Evolutionary conservation across 192 early-diverging fungal species (phyloP), one percentile per base, ranked within the genome.

Genomic region (Rhizophagus prolifer): DNA sequence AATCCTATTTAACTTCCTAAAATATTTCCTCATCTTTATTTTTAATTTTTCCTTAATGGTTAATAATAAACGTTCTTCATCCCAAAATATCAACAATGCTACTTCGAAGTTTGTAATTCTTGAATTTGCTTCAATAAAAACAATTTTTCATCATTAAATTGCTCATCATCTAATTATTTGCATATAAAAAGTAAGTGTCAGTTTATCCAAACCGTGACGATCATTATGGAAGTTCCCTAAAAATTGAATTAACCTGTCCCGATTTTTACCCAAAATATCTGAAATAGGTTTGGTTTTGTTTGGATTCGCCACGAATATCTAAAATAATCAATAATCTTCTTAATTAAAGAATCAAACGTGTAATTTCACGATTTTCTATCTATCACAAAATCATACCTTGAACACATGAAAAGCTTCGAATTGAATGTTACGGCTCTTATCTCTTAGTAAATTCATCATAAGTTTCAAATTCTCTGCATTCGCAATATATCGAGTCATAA

Each of bases 381-480:
- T 6, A 8, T 7, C 47, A 30, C 16, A 21, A 28, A 36, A 54
- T 36, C 13, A 68, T 76, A 95, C 94, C 90, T 99, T 99, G 87
- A 98, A 99, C 36, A 98, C 96, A 86, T 99, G 98, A 88, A 99
- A 99, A 0, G 98, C 98, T 84, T 99, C 98, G 85, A 97, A 98
- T 85, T 98, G 98, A 78, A 99, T 99, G 81, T 98, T 99, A 79
- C 95, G 91, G 82, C 95, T 97, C 80, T 89, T 93, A 83, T 98
- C 96, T 70, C 94, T 89, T 66, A 99, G 85, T 70, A 97, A 84
- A 75, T 94, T 97, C 98, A 99, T 99, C 90, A 98, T 95, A 78
- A 97, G 88, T 85, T 98, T 97, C 70, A 99, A 85, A 79, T 99
- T 98, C 58, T 93, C 95, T 73, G 94, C 89, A 72, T 88, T 92